Percentiles rank a stretch among this genome's conserved stretches.
Evolutionary conservation across 148 eudicot genomes (phyloP).

Genomic region (Nepenthes gracilis): DNA sequence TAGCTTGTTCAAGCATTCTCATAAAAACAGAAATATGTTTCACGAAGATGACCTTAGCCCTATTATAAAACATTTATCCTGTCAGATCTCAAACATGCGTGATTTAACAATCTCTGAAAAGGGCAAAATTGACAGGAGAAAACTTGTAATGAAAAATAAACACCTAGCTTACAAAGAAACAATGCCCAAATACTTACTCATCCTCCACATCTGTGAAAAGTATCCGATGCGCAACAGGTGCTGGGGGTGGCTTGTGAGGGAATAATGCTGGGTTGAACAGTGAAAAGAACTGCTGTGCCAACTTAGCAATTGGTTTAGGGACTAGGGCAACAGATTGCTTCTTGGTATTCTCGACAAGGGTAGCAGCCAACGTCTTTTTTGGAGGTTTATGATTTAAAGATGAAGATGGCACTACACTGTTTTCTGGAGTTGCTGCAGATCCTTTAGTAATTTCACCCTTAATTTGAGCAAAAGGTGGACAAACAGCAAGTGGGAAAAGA

Average conservation of each 20-base stretch:
- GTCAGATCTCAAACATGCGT: too few species aligned
- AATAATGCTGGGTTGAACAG: constrained; percentile 74
- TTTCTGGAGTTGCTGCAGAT: constrained; percentile 13
- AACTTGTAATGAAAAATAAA: too few species aligned
- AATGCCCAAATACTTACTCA: constrained; percentile 41
- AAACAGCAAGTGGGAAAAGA: constrained; percentile 44
- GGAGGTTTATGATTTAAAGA: constrained; percentile 27
- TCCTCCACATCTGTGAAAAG: constrained; percentile 97
- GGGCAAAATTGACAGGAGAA: too few species aligned
- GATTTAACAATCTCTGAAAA: too few species aligned
- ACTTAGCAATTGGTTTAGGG: constrained; percentile 55
- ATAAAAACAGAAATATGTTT: neutral
- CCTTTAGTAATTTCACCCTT: constrained; percentile 27
- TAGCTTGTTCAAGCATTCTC: neutral
- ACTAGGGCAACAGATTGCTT: constrained; percentile 79
- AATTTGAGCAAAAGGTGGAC: constrained; percentile 23
- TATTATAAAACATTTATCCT: too few species aligned
- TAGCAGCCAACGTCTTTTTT: constrained; percentile 79
- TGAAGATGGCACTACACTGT: constrained; percentile 11
- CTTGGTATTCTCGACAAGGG: constrained; percentile 74
- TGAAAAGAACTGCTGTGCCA: constrained; percentile 59
- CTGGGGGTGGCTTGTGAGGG: constrained; percentile 82
- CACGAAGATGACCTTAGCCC: too few species aligned
- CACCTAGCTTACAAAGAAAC: neutral
- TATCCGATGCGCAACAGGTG: constrained; percentile 57